These are phyloP conservation scores for Rhizodiscina lignyota DNA, from an alignment of 495 filamentous ascomycete species.

Conservation along the genomic window DNA sequence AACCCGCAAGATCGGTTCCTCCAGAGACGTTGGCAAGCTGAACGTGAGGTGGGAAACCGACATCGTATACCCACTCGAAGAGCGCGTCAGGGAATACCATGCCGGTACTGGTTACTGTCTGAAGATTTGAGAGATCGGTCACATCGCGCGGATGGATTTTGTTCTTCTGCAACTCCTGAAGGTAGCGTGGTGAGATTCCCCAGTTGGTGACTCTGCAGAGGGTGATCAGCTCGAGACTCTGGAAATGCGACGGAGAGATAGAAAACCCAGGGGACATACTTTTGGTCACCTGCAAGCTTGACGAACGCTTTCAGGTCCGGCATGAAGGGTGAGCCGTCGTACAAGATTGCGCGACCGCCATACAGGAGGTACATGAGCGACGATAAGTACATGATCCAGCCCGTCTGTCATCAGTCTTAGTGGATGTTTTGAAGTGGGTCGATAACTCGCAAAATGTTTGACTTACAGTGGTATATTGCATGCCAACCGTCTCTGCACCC, in stretches of 20 bases:
- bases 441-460: too few relatives aligned
- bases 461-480: conserved; percentile 37
- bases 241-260: conserved; percentile 3
- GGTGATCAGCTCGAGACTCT: conserved; percentile 1
- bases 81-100: conserved; percentile 61
- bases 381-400: conserved; percentile 75
- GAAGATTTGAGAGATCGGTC: conserved; percentile 40
- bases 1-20: conserved; percentile 62
- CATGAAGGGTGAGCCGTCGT: conserved; percentile 64
- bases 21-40: conserved; percentile 62
- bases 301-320: conserved; percentile 45
- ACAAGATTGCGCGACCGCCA: conserved; percentile 44
- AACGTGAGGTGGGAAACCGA: conserved; percentile 45
- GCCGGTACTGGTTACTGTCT: conserved; percentile 48
- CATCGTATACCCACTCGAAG: conserved; percentile 73
- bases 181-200: conserved; percentile 57
- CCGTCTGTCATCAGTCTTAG: conserved; percentile 26
- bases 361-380: conserved; percentile 33
- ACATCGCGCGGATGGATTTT: conserved; percentile 40
- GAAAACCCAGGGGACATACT: conserved; percentile 24
- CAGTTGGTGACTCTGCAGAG: conserved; percentile 31
- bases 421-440: not conserved
- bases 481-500: conserved; percentile 26
- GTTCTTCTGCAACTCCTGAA: conserved; percentile 48
- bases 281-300: conserved; percentile 38